A percentile compares a stretch with the other conserved stretches of the same genome.
These are phyloP conservation scores for Chlorella sp. DNA, from an alignment of 139 green algal species.

Conservation along the genomic window DNA sequence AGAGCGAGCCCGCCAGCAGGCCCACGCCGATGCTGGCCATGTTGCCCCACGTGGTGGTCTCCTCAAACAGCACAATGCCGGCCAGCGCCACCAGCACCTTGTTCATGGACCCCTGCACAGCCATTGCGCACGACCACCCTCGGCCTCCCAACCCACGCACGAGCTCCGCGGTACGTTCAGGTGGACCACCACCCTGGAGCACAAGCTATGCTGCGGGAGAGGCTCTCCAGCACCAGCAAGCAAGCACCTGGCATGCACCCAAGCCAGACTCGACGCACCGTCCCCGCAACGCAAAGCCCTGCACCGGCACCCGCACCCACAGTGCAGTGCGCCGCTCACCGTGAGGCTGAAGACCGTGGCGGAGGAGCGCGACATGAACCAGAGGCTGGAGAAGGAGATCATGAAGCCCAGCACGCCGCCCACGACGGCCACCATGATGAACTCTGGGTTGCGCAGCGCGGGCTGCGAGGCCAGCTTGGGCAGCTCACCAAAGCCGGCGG, in stretches of 20 bases:
- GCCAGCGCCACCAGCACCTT: slow-evolving; percentile 6
- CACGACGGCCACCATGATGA: slow-evolving; percentile 37
- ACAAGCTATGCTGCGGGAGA: too few relatives aligned
- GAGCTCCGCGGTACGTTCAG: too few relatives aligned
- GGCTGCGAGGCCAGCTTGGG: neutral
- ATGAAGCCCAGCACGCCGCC: slow-evolving; percentile 54
- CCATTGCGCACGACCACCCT: neutral
- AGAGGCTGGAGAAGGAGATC: slow-evolving; percentile 78
- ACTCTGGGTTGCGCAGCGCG: slow-evolving; percentile 12
- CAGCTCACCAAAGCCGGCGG: neutral
- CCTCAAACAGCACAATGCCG: slow-evolving; percentile 4
- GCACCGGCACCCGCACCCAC: too few relatives aligned
- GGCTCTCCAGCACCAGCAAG: too few relatives aligned
- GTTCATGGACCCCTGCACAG: slow-evolving; percentile 4
- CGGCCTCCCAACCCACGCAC: neutral
- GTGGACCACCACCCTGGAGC: too few relatives aligned
- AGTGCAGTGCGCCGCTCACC: slow-evolving; percentile 39
- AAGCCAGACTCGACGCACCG: too few relatives aligned
- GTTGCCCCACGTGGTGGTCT: neutral
- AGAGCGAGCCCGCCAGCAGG: slow-evolving; percentile 1
- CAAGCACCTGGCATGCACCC: too few relatives aligned
- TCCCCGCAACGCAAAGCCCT: neutral
- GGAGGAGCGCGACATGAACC: slow-evolving; percentile 83
- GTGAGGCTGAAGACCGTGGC: slow-evolving; percentile 78
- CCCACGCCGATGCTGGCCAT: slow-evolving; percentile 6